Conservation (phyloP, 306 rosid genomes). For the Cercis canadensis region DNA sequence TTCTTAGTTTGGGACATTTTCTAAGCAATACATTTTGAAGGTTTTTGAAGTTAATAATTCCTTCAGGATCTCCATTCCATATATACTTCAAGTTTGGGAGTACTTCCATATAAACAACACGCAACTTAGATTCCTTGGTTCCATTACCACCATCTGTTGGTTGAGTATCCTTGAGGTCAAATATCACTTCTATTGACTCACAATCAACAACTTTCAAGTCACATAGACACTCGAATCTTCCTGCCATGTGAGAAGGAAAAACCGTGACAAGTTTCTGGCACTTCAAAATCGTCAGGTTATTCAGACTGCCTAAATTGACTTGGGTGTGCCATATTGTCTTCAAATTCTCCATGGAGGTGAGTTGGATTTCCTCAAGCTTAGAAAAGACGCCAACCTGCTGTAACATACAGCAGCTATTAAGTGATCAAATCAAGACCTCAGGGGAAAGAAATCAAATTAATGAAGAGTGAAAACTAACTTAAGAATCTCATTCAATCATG, state of each 20-base stretch:
- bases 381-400: neutral
- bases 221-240: neutral
- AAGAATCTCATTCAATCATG: too few relatives aligned
- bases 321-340: neutral
- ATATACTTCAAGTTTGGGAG: constrained; percentile 30
- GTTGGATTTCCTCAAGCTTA: neutral
- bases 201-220: neutral
- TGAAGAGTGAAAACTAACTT: too few relatives aligned
- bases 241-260: constrained; percentile 1
- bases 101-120: rapidly evolving
- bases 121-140: neutral
- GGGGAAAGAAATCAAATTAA: too few relatives aligned
- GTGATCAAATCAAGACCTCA: neutral
- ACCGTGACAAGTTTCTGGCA: neutral
- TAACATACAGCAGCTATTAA: too few relatives aligned
- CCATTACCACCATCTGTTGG: neutral
- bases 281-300: neutral
- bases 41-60: constrained; percentile 6
- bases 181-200: neutral
- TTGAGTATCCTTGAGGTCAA: neutral
- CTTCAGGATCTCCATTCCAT: constrained; percentile 20
- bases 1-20: neutral
- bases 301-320: neutral
- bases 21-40: neutral
- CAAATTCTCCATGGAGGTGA: neutral